Percentiles rank a stretch among this genome's conserved stretches.
These are phyloP conservation scores for Aspergillus glaucus DNA, from an alignment of 2,329 filamentous ascomycete species.

Conservation along the genomic window DNA sequence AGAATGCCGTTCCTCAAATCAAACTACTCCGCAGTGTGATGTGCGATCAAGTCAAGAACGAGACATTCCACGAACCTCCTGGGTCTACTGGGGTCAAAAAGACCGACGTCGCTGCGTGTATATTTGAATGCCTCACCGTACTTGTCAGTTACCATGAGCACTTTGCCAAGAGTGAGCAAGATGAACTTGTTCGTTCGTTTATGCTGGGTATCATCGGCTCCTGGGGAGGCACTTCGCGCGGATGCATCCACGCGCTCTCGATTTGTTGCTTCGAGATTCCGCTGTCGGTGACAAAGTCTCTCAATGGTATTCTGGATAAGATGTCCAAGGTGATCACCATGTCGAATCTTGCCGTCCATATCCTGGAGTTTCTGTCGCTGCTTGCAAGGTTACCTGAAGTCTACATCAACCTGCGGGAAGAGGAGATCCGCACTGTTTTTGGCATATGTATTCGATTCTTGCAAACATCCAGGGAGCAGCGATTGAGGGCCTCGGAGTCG, in stretches of 20 bases:
- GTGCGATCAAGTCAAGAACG: conserved; percentile 75
- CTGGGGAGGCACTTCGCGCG: conserved; percentile 81
- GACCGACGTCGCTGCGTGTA: conserved; percentile 79
- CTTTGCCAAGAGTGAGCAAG: conserved; percentile 77
- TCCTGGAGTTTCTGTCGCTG: conserved; percentile 88
- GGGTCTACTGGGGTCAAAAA: conserved; percentile 71
- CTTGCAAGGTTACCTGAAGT: conserved; percentile 77
- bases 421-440: conserved; percentile 90
- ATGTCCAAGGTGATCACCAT: conserved; percentile 97
- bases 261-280: conserved; percentile 95
- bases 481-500: conserved; percentile 29
- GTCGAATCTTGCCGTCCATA: conserved; percentile 83
- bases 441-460: conserved; percentile 92
- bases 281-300: conserved; percentile 73
- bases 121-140: conserved; percentile 81
- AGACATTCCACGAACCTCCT: conserved; percentile 75
- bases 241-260: conserved; percentile 88
- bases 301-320: conserved; percentile 80
- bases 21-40: conserved; percentile 67
- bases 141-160: conserved; percentile 84
- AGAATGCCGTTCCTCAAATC: conserved; percentile 65
- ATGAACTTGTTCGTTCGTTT: conserved; percentile 82
- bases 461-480: conserved; percentile 70
- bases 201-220: conserved; percentile 70
- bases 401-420: conserved; percentile 81